A percentile compares a stretch with the other conserved stretches of the same genome.
These are phyloP conservation scores for Syncephalastrum racemosum DNA, from an alignment of 371 early-diverging fungal species.

Conservation along the genomic window DNA sequence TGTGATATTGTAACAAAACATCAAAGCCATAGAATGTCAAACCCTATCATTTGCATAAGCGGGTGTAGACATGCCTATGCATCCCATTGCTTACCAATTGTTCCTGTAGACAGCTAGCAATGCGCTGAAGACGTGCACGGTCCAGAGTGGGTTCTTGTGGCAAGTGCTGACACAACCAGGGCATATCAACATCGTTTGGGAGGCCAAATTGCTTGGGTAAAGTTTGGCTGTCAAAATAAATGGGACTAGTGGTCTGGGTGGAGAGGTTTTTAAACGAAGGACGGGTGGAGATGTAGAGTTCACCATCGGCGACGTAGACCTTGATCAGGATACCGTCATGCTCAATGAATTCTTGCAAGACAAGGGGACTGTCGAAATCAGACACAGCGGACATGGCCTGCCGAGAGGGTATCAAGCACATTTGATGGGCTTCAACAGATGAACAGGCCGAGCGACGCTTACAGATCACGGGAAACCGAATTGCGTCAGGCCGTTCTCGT, in stretches of 20 bases:
- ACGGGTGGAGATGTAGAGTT: slow-evolving; percentile 32
- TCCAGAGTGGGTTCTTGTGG: slow-evolving; percentile 28
- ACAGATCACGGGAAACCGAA: slow-evolving; percentile 32
- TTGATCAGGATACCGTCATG: slow-evolving; percentile 52
- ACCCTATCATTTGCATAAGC: slow-evolving; percentile 21
- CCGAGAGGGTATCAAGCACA: slow-evolving; percentile 39
- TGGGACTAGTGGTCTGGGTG: too few relatives aligned
- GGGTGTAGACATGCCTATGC: background rate
- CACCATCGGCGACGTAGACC: slow-evolving; percentile 45
- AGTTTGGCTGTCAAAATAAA: slow-evolving; percentile 46
- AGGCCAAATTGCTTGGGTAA: slow-evolving; percentile 41
- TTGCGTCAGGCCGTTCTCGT: background rate
- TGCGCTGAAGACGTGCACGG: slow-evolving; percentile 25
- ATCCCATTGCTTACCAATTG: slow-evolving; percentile 30
- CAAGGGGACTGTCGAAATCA: slow-evolving; percentile 28
- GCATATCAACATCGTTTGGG: background rate
- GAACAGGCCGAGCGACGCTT: slow-evolving; percentile 49
- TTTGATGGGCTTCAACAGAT: slow-evolving; percentile 43
- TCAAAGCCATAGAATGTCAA: slow-evolving; percentile 53
- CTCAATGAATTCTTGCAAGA: slow-evolving; percentile 49
- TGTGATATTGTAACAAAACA: slow-evolving; percentile 37
- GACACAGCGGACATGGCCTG: slow-evolving; percentile 16
- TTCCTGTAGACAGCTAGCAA: slow-evolving; percentile 30
- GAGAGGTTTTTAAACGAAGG: slow-evolving; percentile 40
- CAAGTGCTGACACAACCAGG: slow-evolving; percentile 3